A percentile compares a stretch with the other conserved stretches of the same genome.
phyloP scores from a whole-genome alignment of 2,329 filamentous ascomycete species.

The Botrytis aclada region DNA sequence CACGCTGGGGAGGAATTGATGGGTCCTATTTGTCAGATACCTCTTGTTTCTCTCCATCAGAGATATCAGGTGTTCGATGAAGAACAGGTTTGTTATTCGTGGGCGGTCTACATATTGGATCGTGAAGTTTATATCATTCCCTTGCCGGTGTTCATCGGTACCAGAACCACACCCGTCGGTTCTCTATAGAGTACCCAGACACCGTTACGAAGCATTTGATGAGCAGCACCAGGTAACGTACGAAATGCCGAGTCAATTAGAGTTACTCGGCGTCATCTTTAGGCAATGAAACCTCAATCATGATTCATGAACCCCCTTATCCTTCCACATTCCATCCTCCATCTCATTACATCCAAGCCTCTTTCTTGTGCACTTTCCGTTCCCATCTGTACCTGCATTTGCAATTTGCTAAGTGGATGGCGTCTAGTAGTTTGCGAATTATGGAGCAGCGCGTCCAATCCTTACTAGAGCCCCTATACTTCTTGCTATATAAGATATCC shows the following conservation, averaged over 20 bases:
- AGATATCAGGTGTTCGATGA: not conserved
- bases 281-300: not conserved
- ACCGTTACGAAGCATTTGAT: not conserved
- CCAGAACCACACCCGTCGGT: not conserved
- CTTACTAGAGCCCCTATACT: not conserved
- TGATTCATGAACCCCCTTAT: not conserved
- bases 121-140: not conserved
- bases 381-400: not conserved
- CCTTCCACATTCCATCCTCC: not conserved
- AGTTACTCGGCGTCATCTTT: not conserved
- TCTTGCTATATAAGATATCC: not conserved
- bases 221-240: not conserved
- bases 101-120: not conserved
- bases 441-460: not conserved
- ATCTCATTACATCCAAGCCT: not conserved
- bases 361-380: not conserved
- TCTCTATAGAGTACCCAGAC: not conserved
- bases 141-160: not conserved
- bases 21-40: not conserved
- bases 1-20: not conserved
- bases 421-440: not conserved
- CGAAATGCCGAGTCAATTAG: not conserved
- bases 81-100: not conserved
- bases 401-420: not conserved
- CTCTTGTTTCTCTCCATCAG: not conserved